These are phyloP conservation scores for Leptographium wingfieldii DNA, from an alignment of 2,329 filamentous ascomycete species.

Conservation along the genomic window DNA sequence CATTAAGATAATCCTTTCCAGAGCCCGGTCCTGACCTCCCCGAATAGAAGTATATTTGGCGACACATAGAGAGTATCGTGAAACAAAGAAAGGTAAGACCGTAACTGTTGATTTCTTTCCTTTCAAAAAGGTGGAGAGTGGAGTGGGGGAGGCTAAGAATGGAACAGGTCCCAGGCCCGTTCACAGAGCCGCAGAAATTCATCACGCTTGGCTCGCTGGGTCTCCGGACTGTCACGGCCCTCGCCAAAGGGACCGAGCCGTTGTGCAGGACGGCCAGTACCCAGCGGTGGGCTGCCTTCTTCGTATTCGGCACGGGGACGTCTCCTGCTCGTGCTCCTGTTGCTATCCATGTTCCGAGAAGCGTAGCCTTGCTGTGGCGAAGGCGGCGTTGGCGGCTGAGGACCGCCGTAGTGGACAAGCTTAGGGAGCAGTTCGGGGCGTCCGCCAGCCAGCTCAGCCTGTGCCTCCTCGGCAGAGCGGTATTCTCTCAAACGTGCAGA, in stretches of 20 bases:
- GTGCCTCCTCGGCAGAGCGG: conserved; percentile 89
- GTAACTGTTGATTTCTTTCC: background rate
- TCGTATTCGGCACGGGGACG: conserved; percentile 85
- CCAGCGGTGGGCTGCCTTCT: conserved; percentile 76
- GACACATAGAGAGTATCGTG: background rate
- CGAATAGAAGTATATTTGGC: background rate
- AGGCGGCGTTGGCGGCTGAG: conserved; percentile 85
- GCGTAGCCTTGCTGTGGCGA: conserved; percentile 51
- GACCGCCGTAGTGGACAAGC: conserved; percentile 87
- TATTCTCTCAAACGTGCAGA: conserved; percentile 68
- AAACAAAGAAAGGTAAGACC: conserved; percentile 1
- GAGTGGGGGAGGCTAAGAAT: conserved; percentile 48
- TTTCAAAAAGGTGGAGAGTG: background rate
- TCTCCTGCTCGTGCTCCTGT: conserved; percentile 53
- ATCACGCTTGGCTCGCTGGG: conserved; percentile 74
- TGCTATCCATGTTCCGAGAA: conserved; percentile 29
- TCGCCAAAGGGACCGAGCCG: conserved; percentile 64
- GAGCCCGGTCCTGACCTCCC: background rate
- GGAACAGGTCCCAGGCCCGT: conserved; percentile 92
- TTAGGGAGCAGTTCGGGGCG: conserved; percentile 84
- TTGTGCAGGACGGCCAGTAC: conserved; percentile 52
- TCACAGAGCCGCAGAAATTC: conserved; percentile 81
- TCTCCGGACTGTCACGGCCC: conserved; percentile 72
- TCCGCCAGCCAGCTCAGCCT: conserved; percentile 81
- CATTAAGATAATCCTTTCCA: conserved; percentile 7